A percentile compares a stretch with the other conserved stretches of the same genome.
phyloP scores from a whole-genome alignment of 2,329 filamentous ascomycete genomes.

The Alternaria incomplexa region DNA sequence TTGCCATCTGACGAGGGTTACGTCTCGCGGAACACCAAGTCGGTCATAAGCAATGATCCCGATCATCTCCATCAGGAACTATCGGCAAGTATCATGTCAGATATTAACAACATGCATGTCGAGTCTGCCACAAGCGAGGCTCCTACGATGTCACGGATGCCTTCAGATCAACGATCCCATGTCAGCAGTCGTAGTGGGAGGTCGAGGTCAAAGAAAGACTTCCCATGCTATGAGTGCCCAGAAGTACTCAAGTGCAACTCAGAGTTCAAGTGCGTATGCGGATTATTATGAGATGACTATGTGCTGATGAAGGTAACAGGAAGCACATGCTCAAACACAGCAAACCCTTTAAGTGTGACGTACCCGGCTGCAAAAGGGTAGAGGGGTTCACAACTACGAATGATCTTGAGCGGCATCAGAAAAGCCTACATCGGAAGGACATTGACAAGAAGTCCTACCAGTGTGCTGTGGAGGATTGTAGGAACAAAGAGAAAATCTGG shows the following conservation, averaged over 20 bases:
- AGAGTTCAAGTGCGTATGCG: conserved; percentile 44
- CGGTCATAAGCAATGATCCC: conserved; percentile 40
- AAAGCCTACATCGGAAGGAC: conserved; percentile 68
- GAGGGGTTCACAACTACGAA: conserved; percentile 80
- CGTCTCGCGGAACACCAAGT: conserved; percentile 33
- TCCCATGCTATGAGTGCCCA: conserved; percentile 29
- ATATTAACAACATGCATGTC: conserved; percentile 25
- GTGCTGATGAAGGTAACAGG: conserved; percentile 54
- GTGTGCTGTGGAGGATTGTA: conserved; percentile 65
- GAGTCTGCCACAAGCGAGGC: conserved; percentile 20
- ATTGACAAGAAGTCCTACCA: conserved; percentile 56
- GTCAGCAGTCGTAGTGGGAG: conserved; percentile 33
- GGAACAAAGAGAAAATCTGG: conserved; percentile 72
- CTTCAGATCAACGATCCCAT: conserved; percentile 33
- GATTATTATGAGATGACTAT: neutral
- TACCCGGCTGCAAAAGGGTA: conserved; percentile 61
- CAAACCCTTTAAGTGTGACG: conserved; percentile 69
- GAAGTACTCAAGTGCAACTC: conserved; percentile 43
- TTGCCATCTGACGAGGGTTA: conserved; percentile 43
- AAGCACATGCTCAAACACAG: conserved; percentile 76
- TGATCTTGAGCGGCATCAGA: conserved; percentile 80
- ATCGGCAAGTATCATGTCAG: conserved; percentile 19
- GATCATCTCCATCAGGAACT: conserved; percentile 27
- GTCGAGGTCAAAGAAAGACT: conserved; percentile 16
- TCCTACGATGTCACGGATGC: conserved; percentile 15